A percentile compares a stretch with the other conserved stretches of the same genome.
Conservation (phyloP, 192 early-diverging fungal genomes). For the Entomortierella beljakovae region DNA sequence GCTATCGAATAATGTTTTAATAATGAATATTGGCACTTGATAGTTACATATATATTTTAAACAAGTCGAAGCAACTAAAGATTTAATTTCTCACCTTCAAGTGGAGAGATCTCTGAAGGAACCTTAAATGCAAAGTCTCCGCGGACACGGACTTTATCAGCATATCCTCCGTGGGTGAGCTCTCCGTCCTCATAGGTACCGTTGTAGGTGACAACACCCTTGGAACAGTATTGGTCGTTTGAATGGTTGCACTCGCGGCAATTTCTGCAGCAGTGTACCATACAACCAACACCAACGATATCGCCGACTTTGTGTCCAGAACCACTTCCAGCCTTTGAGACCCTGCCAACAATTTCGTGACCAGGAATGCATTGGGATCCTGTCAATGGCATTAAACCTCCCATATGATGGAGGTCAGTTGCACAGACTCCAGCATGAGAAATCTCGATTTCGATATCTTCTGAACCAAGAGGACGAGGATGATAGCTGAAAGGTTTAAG, state of each 20-base stretch:
- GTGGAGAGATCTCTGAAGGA: conserved; percentile 59
- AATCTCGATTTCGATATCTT: conserved; percentile 63
- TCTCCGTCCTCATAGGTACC: conserved; percentile 62
- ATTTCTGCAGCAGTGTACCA: conserved; percentile 32
- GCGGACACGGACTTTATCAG: conserved; percentile 66
- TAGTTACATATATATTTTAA: too few relatives aligned
- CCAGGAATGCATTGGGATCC: conserved; percentile 57
- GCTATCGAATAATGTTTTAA: conserved; percentile 18
- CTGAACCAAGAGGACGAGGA: conserved; percentile 45
- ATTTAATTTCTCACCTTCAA: conserved; percentile 54
- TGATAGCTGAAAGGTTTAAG: conserved; percentile 26
- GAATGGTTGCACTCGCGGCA: conserved; percentile 44
- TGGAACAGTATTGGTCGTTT: conserved; percentile 34
- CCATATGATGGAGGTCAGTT: conserved; percentile 78
- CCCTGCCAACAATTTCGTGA: conserved; percentile 68
- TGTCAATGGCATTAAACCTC: conserved; percentile 65
- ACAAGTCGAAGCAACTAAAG: too few relatives aligned
- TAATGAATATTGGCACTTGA: too few relatives aligned
- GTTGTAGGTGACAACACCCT: conserved; percentile 64
- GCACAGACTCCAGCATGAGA: conserved; percentile 80
- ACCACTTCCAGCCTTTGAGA: conserved; percentile 48
- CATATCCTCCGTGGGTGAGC: conserved; percentile 61
- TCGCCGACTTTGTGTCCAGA: conserved; percentile 55
- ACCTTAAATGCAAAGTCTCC: conserved; percentile 71
- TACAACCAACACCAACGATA: conserved; percentile 59